Evolutionary conservation across 1,139 yeast genomes (phyloP), one percentile per base, ranked within the genome.

Genomic region (Pichia kudriavzevii): DNA sequence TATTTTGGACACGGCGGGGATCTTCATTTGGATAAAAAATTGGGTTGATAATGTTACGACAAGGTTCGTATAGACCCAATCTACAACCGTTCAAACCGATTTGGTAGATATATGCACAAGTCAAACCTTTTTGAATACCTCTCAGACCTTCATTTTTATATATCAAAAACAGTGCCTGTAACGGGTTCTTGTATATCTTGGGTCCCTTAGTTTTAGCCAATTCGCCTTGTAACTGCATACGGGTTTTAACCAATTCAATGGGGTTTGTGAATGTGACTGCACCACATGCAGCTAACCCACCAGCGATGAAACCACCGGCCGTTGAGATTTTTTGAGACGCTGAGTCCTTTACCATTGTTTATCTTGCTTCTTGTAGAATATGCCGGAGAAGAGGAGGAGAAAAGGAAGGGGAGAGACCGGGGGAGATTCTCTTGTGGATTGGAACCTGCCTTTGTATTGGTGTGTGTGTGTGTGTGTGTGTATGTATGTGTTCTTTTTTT

Each of bases 241-340:
- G 69, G 3, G 94, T 91, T 62, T 91, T 91, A 52, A 88, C 85
- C 46, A 91, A 67, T 56, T 91, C 98, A 41, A 91, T 81, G 7
- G 98, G 98, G 55, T 91, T 91, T 9, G 97, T 88, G 58, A 88
- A 81, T 0, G 96, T 91, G 25, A 91, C 98, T 0, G 98, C 97
- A 35, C 94, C 94, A 63, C 97, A 88, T 3, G 97, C 96, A 1
- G 98, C 98, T 9, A 85, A 47, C 6, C 95, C 95, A 39, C 97
- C 98, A 11, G 96, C 96, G 5, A 79, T 55, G 50, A 88, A 87
- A 4, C 96, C 94, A 18, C 95, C 95, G 8, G 72, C 49, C 1
- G 80, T 67, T 22, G 81, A 69, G 12, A 79, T 70, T 48, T 69
- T 64, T 52, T 75, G 77, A 9, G 58, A 49, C 7, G 57, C 58